phyloP scores from a whole-genome alignment of 352 stramenopile genomes.

The Pythium aphanidermatum region DNA sequence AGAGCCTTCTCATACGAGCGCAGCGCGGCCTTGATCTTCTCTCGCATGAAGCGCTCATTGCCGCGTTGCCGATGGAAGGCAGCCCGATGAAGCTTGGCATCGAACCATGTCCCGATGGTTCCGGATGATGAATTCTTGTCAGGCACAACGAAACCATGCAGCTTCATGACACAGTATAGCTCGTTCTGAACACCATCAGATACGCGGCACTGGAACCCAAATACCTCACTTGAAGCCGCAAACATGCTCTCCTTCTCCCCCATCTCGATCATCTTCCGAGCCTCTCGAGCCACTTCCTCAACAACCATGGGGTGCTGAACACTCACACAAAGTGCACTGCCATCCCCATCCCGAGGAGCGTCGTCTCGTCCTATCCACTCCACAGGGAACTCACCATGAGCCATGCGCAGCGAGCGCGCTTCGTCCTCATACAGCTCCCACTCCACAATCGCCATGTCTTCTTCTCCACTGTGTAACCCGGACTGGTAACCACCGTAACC shows the following conservation, averaged over 20 bases:
- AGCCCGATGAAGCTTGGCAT: conserved; percentile 41
- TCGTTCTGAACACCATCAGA: no score
- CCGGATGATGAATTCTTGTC: no score
- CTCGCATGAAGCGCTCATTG: conserved; percentile 48
- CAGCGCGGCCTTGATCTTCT: conserved; percentile 25
- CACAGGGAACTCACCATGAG: conserved; percentile 9
- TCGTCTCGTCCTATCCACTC: conserved; percentile 3
- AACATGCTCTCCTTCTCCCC: not conserved
- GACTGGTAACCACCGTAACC: conserved; percentile 8
- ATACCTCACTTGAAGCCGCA: no score
- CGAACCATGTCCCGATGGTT: conserved; percentile 34
- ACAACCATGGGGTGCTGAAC: conserved; percentile 10
- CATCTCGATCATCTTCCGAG: not conserved
- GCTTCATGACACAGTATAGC: no score
- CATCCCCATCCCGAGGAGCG: not conserved
- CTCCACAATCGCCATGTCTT: conserved; percentile 10
- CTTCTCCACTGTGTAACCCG: not conserved
- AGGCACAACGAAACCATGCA: no score
- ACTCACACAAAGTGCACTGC: not conserved
- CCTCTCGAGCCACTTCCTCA: conserved; percentile 5
- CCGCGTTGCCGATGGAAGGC: conserved; percentile 37
- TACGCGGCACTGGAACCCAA: no score
- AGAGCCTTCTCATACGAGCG: conserved; percentile 32
- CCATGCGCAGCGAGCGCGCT: not conserved
- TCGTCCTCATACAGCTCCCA: conserved; percentile 14